phyloP scores from a whole-genome alignment of 2,329 filamentous ascomycete genomes.

The Pseudonectria buxi region DNA sequence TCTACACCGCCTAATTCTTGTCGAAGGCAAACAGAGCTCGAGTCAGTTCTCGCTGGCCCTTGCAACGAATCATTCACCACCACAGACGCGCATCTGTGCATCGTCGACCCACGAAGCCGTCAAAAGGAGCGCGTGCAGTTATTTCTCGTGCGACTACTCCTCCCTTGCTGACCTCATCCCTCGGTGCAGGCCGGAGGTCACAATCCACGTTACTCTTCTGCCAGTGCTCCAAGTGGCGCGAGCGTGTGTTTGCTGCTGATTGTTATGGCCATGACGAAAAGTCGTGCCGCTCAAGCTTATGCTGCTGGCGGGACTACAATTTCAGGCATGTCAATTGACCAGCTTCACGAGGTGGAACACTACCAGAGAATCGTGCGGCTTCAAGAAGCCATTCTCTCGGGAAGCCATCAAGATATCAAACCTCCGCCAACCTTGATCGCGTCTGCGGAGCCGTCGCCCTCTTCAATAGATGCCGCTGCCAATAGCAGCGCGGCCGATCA shows the following conservation, averaged over 20 bases:
- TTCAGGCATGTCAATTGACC: conserved; percentile 34
- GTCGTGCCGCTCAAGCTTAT: conserved; percentile 10
- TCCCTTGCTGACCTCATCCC: conserved; percentile 8
- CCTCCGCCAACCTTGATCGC: conserved; percentile 36
- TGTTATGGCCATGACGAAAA: conserved; percentile 22
- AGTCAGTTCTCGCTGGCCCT: conserved; percentile 1
- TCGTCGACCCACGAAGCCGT: too few species aligned
- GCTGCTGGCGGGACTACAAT: conserved; percentile 14
- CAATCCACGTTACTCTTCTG: conserved; percentile 9
- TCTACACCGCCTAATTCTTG: conserved; percentile 25
- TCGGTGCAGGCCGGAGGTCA: background rate
- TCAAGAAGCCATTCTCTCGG: conserved; percentile 73
- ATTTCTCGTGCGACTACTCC: conserved; percentile 7
- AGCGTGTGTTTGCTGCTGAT: conserved; percentile 14
- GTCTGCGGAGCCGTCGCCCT: conserved; percentile 12
- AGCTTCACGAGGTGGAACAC: conserved; percentile 54
- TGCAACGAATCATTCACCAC: background rate
- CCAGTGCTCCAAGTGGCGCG: conserved; percentile 12
- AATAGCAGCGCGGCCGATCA: conserved; percentile 7
- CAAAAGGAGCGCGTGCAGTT: background rate
- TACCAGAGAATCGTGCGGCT: conserved; percentile 77
- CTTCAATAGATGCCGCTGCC: conserved; percentile 17
- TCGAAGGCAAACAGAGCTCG: conserved; percentile 3
- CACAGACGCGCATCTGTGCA: too few species aligned
- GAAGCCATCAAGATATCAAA: conserved; percentile 61